Base-by-base conservation (phyloP, 2,329 filamentous ascomycete species). In the Arthrobotrys conoides region DNA sequence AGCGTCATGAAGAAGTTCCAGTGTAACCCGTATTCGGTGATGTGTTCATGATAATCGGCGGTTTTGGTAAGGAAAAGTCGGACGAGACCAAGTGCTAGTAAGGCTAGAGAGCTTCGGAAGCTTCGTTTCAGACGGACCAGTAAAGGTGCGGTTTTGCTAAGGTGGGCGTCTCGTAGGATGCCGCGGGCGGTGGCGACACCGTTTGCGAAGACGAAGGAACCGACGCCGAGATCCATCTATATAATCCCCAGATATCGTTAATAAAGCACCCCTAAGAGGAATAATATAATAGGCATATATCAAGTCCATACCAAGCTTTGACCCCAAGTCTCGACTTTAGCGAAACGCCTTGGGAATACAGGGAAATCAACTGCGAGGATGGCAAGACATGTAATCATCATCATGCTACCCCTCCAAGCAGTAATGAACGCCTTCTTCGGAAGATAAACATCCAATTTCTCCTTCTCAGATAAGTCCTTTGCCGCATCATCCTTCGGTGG, bases 1-100 rank as follows among this genome's bases (percentile, higher is more conserved):
- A 99, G 87, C 0, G 96, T 99, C 85, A 98, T 98, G 88, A 99
- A 99, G 85, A 99, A 99, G 84, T 99, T 99, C 96, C 96, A 99
- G 84, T 99, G 96, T 9, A 99, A 93, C 51, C 96, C 96, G 83
- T 99, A 99, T 84, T 99, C 96, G 14, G 93, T 94, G 75, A 97
- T 93, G 86, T 99, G 96, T 84, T 99, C 96, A 33, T 76, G 78
- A 83, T 99, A 99, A 83, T 98, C 94, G 33, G 97, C 87, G 5
- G 93, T 93, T 85, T 99, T 99, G 83, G 98, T 94, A 82, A 91
- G 96, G 81, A 93, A 90, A 24, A 98, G 88, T 24, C 96, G 90
- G 70, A 96, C 87, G 24, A 96, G 83, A 14, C 96, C 96, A 3
- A 99, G 87, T 0, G 91, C 86, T 20, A 97, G 86, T 4, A 99